These are phyloP conservation scores for Wickerhamomyces canadensis DNA, from an alignment of 805 yeast genomes.

Conservation along the genomic window DNA sequence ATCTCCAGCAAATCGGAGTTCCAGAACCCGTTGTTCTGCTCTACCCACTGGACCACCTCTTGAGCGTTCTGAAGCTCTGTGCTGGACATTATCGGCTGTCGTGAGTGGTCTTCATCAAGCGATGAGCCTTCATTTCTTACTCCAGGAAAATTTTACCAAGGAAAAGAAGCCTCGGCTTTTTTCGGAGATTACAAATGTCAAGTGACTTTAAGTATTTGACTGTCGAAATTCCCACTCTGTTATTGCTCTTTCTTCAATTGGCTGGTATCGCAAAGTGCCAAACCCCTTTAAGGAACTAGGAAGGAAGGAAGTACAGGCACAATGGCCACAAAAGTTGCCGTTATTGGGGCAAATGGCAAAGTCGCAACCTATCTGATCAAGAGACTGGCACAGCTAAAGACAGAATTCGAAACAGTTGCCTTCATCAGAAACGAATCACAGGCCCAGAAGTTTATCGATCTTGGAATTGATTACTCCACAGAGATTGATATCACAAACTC, in stretches of 20 bases:
- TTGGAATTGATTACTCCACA: conserved; percentile 32
- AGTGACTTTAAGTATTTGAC: too few relatives aligned
- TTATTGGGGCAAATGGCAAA: conserved; percentile 60
- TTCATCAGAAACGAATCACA: conserved; percentile 44
- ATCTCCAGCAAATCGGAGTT: conserved; percentile 40
- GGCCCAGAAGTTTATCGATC: conserved; percentile 29
- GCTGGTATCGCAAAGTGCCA: too few relatives aligned
- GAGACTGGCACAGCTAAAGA: conserved; percentile 25
- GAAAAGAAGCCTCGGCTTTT: too few relatives aligned
- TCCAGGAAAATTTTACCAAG: too few relatives aligned
- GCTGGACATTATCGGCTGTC: conserved; percentile 24
- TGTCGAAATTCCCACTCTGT: too few relatives aligned
- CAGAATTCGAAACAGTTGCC: conserved; percentile 35
- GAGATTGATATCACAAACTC: conserved; percentile 35
- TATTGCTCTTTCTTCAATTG: too few relatives aligned
- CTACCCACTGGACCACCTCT: conserved; percentile 43
- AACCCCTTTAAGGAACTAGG: too few relatives aligned
- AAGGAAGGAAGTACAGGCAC: background rate
- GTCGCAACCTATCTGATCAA: conserved; percentile 44
- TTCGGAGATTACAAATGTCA: too few relatives aligned
- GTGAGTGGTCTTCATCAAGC: too few relatives aligned
- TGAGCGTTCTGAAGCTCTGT: conserved; percentile 22
- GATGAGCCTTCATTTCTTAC: too few relatives aligned
- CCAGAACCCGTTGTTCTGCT: conserved; percentile 48
- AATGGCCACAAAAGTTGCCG: conserved; percentile 30